Percentiles rank a stretch among this genome's conserved stretches.
phyloP scores from a whole-genome alignment of 768 basidiomycete genomes.

The Mycena capillaripes region DNA sequence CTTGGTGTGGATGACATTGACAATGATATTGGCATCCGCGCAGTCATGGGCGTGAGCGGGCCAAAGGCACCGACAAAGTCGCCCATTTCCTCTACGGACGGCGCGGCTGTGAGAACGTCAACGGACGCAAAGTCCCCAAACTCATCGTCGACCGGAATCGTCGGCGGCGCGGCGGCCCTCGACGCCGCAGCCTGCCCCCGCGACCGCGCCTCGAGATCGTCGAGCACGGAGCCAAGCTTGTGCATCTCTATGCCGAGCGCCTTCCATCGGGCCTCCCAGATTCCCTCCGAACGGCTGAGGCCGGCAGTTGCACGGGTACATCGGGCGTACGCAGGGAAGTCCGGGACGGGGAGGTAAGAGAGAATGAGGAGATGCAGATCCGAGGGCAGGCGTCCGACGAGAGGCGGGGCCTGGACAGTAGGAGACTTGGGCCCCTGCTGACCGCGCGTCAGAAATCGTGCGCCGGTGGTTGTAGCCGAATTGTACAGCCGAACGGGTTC shows the following conservation, averaged over 20 bases:
- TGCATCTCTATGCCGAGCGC: slow-evolving; percentile 67
- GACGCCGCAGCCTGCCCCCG: slow-evolving; percentile 53
- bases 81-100: slow-evolving; percentile 59
- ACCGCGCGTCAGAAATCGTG: slow-evolving; percentile 45
- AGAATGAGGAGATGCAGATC: slow-evolving; percentile 84
- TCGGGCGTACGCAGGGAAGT: slow-evolving; percentile 82
- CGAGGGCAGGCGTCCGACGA: slow-evolving; percentile 85
- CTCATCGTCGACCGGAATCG: slow-evolving; percentile 82
- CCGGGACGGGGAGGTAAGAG: slow-evolving; percentile 80
- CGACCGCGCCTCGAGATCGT: slow-evolving; percentile 67
- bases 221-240: slow-evolving; percentile 63
- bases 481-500: slow-evolving; percentile 77
- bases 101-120: slow-evolving; percentile 46
- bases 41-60: slow-evolving; percentile 21
- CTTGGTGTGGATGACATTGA: slow-evolving; percentile 45
- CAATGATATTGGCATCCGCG: slow-evolving; percentile 37
- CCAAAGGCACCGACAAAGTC: slow-evolving; percentile 60
- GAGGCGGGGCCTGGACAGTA: slow-evolving; percentile 46
- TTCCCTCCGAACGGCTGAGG: slow-evolving; percentile 75
- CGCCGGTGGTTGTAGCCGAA: slow-evolving; percentile 46
- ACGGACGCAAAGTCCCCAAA: slow-evolving; percentile 89
- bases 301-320: slow-evolving; percentile 73
- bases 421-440: slow-evolving; percentile 38
- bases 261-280: slow-evolving; percentile 85
- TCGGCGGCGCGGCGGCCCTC: slow-evolving; percentile 68